Base-by-base conservation (phyloP, 352 stramenopile species). In the Saprolegnia parasitica region DNA sequence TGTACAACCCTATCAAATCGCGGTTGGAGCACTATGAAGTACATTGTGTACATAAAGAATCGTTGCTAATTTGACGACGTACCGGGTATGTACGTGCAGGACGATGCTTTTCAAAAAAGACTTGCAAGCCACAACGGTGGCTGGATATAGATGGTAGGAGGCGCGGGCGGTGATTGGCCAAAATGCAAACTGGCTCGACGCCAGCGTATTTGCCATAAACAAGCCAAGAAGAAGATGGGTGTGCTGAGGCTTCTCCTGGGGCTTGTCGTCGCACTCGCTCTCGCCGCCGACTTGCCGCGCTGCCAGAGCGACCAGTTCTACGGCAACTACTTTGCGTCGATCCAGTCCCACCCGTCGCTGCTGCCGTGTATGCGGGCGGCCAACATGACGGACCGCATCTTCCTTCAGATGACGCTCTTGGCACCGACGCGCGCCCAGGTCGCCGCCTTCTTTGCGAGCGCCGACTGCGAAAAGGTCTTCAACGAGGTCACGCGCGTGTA, bases 291-390 rank as follows among this genome's bases (percentile, higher is more conserved):
- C 11, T 24, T 60, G 52, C 52, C 52, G 11, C 3, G 11, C 20
- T 60, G 52, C 20, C 52, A 60, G 35, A 40, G n/a, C 52, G 52
- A 60, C 20, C 52, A 60, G 52, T 24, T 60, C 52, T 60, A 60
- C 11, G 11, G 11, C 11, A 60, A 16, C 13, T 60, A 60, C 35
- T 60, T 60, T 60, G 35, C 11, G 11, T 60, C 52, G 16, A n/a
- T 60, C 13, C 24, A 35, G 35, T 21, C 11, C 35, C 52, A 60
- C 35, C 13, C 13, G 35, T 60, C 52, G 13, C 35, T 60, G 20
- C 35, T 60, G 13, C 52, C 52, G 20, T 60, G 52, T 9, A 60
- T 60, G 52, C 52, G 35, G 3, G 52, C 52, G 3, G 52, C 52
- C 52, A 60, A 60, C 24, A 60, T 60, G 52, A 60, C 52, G 1